Evolutionary conservation across 2,329 filamentous ascomycete genomes (phyloP).

Genomic region (Davidsoniella virescens): DNA sequence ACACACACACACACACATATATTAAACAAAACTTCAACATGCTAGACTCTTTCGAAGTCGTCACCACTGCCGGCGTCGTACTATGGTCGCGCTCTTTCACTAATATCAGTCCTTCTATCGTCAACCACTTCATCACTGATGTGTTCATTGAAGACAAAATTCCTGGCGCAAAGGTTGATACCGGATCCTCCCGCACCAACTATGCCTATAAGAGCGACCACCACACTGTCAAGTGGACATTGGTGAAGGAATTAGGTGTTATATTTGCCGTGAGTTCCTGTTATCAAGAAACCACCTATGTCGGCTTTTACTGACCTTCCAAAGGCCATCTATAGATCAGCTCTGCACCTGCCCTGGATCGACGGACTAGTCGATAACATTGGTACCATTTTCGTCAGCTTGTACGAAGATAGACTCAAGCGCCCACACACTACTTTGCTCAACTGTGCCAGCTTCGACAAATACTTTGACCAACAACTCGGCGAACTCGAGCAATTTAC

Average conservation of each 20-base stretch:
- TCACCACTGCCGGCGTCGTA: constrained; percentile 91
- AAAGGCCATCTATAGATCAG: constrained; percentile 88
- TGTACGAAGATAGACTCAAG: constrained; percentile 78
- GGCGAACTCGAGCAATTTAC: constrained; percentile 55
- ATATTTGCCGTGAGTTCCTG: constrained; percentile 64
- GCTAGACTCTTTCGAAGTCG: constrained; percentile 92
- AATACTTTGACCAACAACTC: constrained; percentile 89
- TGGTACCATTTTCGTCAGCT: constrained; percentile 73
- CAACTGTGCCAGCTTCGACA: constrained; percentile 66
- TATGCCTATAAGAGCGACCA: constrained; percentile 77
- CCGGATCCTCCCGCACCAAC: constrained; percentile 43
- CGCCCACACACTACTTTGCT: constrained; percentile 63
- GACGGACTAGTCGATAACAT: constrained; percentile 94
- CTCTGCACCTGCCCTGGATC: constrained; percentile 91
- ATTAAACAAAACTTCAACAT: constrained; percentile 30
- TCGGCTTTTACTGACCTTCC: constrained; percentile 2
- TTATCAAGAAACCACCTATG: no score
- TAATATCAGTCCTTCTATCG: constrained; percentile 60
- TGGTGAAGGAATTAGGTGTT: constrained; percentile 78
- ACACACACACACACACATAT: not conserved
- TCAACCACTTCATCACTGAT: constrained; percentile 91
- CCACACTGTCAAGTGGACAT: constrained; percentile 87
- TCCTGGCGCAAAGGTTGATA: constrained; percentile 41
- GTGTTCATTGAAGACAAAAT: constrained; percentile 94
- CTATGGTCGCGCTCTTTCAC: constrained; percentile 86